Evolutionary conservation across 2,329 filamentous ascomycete genomes (phyloP).

Genomic region (Claviceps capensis): DNA sequence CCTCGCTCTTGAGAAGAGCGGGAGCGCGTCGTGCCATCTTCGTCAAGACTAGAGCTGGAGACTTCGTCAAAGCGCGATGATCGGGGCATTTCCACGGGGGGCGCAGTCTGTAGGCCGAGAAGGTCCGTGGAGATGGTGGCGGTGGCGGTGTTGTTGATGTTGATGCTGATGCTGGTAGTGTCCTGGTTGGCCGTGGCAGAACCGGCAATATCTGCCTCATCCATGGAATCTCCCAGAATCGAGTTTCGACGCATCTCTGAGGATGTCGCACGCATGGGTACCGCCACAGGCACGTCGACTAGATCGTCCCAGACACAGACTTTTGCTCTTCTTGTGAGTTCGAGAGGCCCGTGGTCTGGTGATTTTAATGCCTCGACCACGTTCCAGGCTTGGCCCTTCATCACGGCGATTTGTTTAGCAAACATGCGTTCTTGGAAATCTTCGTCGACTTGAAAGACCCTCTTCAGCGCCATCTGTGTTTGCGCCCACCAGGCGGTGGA

Average conservation of each 20-base stretch:
- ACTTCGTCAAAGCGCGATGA: conserved; percentile 59
- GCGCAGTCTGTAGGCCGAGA: conserved; percentile 49
- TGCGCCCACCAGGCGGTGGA: conserved; percentile 96
- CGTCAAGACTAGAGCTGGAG: conserved; percentile 30
- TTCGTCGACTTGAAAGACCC: conserved; percentile 78
- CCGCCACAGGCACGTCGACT: conserved; percentile 88
- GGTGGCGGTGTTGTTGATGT: conserved; percentile 21
- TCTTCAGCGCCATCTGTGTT: conserved; percentile 73
- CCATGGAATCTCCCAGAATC: conserved; percentile 35
- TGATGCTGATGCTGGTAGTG: conserved; percentile 19
- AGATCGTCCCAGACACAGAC: conserved; percentile 98
- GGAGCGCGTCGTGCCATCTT: conserved; percentile 23
- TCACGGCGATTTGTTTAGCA: conserved; percentile 92
- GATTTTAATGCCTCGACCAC: conserved; percentile 95
- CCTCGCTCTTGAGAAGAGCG: conserved; percentile 18
- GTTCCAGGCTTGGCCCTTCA: conserved; percentile 99
- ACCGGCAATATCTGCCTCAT: conserved; percentile 78
- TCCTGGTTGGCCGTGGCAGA: conserved; percentile 19
- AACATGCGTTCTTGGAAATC: conserved; percentile 99
- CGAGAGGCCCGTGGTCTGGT: conserved; percentile 79
- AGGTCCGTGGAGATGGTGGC: conserved; percentile 44
- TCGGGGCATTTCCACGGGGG: conserved; percentile 50
- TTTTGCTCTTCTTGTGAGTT: conserved; percentile 76
- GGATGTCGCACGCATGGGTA: conserved; percentile 74
- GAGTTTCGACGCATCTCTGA: conserved; percentile 65